A percentile compares a stretch with the other conserved stretches of the same genome.
These are phyloP conservation scores for Xylaria telfairii DNA, from an alignment of 495 filamentous ascomycete genomes.

Conservation along the genomic window DNA sequence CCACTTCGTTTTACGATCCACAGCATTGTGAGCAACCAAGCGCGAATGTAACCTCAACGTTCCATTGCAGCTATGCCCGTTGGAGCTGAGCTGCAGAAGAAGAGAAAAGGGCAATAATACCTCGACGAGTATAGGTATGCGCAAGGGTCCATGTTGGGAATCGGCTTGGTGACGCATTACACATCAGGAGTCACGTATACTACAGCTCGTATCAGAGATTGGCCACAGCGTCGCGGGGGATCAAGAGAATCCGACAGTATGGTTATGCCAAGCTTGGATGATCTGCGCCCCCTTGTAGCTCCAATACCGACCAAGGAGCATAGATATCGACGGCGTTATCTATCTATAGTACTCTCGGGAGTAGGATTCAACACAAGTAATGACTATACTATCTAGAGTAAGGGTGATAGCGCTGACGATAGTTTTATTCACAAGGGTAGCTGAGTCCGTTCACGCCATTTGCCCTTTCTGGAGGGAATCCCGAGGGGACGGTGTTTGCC, in stretches of 20 bases:
- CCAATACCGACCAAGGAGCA: slow-evolving; percentile 7
- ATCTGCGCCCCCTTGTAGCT: slow-evolving; percentile 15
- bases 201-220: slow-evolving; percentile 13
- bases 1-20: not conserved
- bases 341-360: not conserved
- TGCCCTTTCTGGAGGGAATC: not conserved
- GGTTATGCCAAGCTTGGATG: slow-evolving; percentile 27
- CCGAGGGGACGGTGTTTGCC: slow-evolving; percentile 9
- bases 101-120: not conserved
- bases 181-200: slow-evolving; percentile 18
- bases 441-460: not conserved
- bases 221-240: slow-evolving; percentile 13
- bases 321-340: not conserved
- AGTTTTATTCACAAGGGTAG: not conserved
- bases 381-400: not conserved
- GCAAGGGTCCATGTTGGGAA: not conserved
- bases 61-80: slow-evolving; percentile 22
- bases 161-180: slow-evolving; percentile 10
- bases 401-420: slow-evolving; percentile 18
- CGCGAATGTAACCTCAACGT: slow-evolving; percentile 24
- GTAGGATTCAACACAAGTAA: slow-evolving; percentile 3
- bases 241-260: slow-evolving; percentile 27
- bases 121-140: slow-evolving; percentile 6
- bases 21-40: slow-evolving; percentile 17
- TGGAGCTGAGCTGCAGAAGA: slow-evolving; percentile 20